Evolutionary conservation across 768 basidiomycete genomes (phyloP), one percentile per base, ranked within the genome.

Genomic region (Amanita muscaria): DNA sequence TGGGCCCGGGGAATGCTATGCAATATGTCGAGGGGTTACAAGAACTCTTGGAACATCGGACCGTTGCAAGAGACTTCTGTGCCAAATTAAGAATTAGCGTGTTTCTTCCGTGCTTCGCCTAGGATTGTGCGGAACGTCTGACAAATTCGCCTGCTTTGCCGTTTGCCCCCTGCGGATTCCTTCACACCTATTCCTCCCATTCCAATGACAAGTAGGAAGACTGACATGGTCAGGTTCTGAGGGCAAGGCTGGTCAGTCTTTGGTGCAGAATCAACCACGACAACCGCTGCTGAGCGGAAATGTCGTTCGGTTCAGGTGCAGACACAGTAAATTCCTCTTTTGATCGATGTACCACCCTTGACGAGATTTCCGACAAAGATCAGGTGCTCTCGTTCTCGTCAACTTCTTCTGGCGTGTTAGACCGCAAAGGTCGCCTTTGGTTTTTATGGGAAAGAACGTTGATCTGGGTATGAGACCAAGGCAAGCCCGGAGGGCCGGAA

Each of bases 1-100:
- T 73, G 66, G 56, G 58, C 58, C 5, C 70, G 73, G 49, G 79
- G 78, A 23, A 55, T 9, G 44, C 77, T 0, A 69, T 77, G n/a
- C 27, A 68, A 76, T 0, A 52, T 83, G 2, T 53, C 83, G 49
- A 68, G 79, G 40, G 77, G 70, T 40, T 73, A 80, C 52, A 86
- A 88, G 62, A 89, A 89, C 57, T 60, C 90, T 5, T 81, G 85
- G 0, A 88, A 91, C 59, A 83, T 88, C 1, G 67, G 87, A 49
- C 88, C 86, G 0, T 89, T 86, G 2, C 90, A 92, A 55, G 91
- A 88, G 2, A 75, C 81, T 0, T 94, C 93, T 66, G 87, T 90
- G 1, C 86, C 87, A 0, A 88, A 89, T 57, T 92, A 88, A 39
- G 82, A 91, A 65, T 66, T 94, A 1, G 76, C 93, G 0, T 88